Conservation (phyloP, 78 protist genomes). For the Emiliania huxleyi region DNA sequence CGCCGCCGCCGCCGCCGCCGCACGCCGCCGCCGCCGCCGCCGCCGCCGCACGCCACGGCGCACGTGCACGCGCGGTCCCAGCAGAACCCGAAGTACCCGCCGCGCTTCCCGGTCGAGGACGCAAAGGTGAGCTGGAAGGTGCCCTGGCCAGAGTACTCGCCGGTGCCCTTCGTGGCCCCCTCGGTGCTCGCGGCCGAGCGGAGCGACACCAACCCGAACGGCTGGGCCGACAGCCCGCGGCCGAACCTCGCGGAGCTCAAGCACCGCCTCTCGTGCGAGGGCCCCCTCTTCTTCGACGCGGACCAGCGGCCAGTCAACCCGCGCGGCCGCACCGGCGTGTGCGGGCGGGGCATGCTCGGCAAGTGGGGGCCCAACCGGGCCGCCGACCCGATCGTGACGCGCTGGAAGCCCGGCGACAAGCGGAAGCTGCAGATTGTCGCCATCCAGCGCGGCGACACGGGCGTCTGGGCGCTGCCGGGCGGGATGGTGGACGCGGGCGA, state of each 20-base stretch:
- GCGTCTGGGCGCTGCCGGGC: constrained; percentile 55
- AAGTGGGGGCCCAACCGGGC: constrained; percentile 22
- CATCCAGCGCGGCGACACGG: constrained; percentile 40
- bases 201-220: not conserved
- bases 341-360: not conserved
- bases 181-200: not conserved
- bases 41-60: no score
- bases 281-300: not conserved
- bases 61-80: not conserved
- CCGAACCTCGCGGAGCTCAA: not conserved
- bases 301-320: not conserved
- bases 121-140: not conserved
- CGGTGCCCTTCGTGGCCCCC: not conserved
- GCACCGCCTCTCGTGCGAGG: not conserved
- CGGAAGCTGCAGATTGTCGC: not conserved
- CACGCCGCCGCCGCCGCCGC: no score
- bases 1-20: no score
- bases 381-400: constrained; percentile 22
- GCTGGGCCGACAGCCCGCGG: not conserved
- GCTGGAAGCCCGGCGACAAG: not conserved
- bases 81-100: not conserved
- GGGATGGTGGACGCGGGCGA: constrained; percentile 62
- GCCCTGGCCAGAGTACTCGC: not conserved
- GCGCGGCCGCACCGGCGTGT: not conserved
- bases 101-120: not conserved